These are phyloP conservation scores for Annulohypoxylon truncatum DNA, from an alignment of 2,329 filamentous ascomycete species.

Conservation along the genomic window DNA sequence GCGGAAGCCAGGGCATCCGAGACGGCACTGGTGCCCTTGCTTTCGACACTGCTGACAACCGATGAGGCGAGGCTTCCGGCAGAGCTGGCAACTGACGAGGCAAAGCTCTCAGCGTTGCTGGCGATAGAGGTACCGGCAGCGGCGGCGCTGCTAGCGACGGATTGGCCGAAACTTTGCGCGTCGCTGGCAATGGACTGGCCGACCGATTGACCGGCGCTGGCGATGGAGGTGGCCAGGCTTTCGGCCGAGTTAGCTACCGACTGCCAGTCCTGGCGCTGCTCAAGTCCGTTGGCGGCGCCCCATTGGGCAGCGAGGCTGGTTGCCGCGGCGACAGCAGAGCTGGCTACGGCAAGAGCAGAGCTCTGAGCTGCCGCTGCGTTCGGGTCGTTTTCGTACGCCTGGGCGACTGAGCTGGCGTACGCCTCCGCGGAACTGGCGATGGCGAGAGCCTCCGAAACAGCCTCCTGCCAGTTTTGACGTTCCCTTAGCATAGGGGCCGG, in stretches of 20 bases:
- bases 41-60: slow-evolving; percentile 28
- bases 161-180: slow-evolving; percentile 20
- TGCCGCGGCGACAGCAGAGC: slow-evolving; percentile 17
- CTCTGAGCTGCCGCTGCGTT: slow-evolving; percentile 9
- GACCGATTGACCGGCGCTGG: slow-evolving; percentile 26
- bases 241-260: slow-evolving; percentile 37
- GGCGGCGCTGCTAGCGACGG: slow-evolving; percentile 25
- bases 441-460: slow-evolving; percentile 33
- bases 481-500: slow-evolving; percentile 36
- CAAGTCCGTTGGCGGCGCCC: background rate
- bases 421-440: slow-evolving; percentile 32
- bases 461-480: slow-evolving; percentile 28
- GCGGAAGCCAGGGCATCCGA: slow-evolving; percentile 33
- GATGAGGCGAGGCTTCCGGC: slow-evolving; percentile 31
- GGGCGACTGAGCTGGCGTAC: slow-evolving; percentile 33
- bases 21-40: slow-evolving; percentile 31
- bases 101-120: slow-evolving; percentile 20
- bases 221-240: slow-evolving; percentile 35
- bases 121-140: slow-evolving; percentile 26
- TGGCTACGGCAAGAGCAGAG: slow-evolving; percentile 26
- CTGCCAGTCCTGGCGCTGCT: slow-evolving; percentile 34
- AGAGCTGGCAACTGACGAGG: slow-evolving; percentile 28
- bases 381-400: background rate
- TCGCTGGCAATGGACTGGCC: slow-evolving; percentile 31
- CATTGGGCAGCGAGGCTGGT: slow-evolving; percentile 14